Evolutionary conservation across 257 asterid species (phyloP).

Genomic region (Cruciata laevipes): DNA sequence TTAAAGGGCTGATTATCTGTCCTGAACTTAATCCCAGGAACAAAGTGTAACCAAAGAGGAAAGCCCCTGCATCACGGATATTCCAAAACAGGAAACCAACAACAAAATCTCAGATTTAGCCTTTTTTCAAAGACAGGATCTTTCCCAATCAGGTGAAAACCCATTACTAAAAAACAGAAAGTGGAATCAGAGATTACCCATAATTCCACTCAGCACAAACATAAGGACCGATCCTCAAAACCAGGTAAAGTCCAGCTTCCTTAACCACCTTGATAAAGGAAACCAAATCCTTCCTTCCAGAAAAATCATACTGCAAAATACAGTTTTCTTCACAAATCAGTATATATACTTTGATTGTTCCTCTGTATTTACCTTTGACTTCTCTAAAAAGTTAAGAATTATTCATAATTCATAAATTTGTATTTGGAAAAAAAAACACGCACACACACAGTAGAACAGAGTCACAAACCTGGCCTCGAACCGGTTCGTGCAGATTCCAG

Average conservation of each 20-base stretch:
- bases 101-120: neutral
- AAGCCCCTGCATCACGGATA: conserved; percentile 64
- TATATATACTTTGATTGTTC: neutral
- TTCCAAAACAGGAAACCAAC: conserved; percentile 13
- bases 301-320: conserved; percentile 62
- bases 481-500: conserved; percentile 88
- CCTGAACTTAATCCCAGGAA: conserved; percentile 73
- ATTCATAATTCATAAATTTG: neutral
- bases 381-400: conserved; percentile 11
- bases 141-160: neutral
- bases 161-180: neutral
- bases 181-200: conserved; percentile 35
- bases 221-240: conserved; percentile 79
- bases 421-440: neutral
- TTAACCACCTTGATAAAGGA: conserved; percentile 57
- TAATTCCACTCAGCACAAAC: conserved; percentile 95
- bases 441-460: conserved; percentile 1
- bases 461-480: conserved; percentile 53
- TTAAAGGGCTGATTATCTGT: conserved; percentile 75
- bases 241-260: conserved; percentile 63
- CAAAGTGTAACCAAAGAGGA: conserved; percentile 91
- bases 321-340: conserved; percentile 25
- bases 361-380: neutral
- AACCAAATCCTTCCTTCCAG: conserved; percentile 76
- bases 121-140: neutral